Conservation (phyloP, 1,139 yeast species). For the Magnusiomyces magnusii region DNA sequence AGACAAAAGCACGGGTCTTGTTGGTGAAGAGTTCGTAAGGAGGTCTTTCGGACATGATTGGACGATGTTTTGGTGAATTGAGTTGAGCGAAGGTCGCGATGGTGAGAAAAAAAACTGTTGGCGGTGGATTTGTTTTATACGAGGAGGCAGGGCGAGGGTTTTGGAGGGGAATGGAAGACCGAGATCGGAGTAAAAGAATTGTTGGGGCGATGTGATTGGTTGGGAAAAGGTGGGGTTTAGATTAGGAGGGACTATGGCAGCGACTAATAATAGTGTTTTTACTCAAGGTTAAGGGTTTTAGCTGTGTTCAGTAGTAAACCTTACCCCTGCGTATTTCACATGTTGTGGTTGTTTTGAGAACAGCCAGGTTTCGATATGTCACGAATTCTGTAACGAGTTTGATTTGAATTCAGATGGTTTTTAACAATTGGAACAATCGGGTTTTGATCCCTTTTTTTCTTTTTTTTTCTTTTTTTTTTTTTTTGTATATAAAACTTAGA, state of each 20-base stretch:
- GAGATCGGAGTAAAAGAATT: too few relatives aligned
- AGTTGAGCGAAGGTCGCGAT: not conserved
- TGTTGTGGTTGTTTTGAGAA: not conserved
- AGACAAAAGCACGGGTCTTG: conserved; percentile 40
- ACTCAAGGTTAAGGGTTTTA: not conserved
- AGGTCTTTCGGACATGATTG: conserved; percentile 13
- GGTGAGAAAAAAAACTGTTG: not conserved
- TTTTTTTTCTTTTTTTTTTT: not conserved
- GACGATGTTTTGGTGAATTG: not conserved
- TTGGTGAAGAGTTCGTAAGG: conserved; percentile 37
- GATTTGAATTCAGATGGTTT: too few relatives aligned
- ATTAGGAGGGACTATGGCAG: not conserved
- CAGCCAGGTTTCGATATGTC: not conserved
- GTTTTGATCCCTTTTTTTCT: not conserved
- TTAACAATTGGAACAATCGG: too few relatives aligned
- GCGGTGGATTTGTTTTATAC: too few relatives aligned
- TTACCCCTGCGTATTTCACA: not conserved
- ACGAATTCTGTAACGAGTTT: not conserved
- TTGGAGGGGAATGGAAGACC: too few relatives aligned
- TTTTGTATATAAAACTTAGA: not conserved
- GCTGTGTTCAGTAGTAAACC: not conserved
- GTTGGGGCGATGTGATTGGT: too few relatives aligned
- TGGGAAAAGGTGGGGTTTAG: not conserved
- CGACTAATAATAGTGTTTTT: too few relatives aligned
- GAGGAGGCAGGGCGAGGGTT: too few relatives aligned